A percentile compares a stretch with the other conserved stretches of the same genome.
These are phyloP conservation scores for Oxyria digyna DNA, from an alignment of 148 eudicot species.

Conservation along the genomic window DNA sequence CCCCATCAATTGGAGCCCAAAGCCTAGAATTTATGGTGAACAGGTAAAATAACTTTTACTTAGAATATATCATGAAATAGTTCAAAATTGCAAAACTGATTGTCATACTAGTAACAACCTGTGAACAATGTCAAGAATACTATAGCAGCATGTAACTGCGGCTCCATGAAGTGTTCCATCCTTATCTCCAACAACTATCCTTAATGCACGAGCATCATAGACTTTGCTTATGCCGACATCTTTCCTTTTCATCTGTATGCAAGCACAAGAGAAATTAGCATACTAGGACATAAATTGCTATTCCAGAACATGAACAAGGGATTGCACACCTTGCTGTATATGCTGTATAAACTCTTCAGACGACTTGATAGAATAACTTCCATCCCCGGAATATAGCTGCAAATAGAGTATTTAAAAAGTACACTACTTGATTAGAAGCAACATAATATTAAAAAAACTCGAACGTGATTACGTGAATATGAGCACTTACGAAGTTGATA, in stretches of 20 bases:
- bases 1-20: slow-evolving; percentile 91
- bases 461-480: slow-evolving; percentile 10
- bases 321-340: slow-evolving; percentile 62
- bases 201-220: slow-evolving; percentile 87
- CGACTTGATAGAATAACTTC: slow-evolving; percentile 86
- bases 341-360: slow-evolving; percentile 81
- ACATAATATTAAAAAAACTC: neutral
- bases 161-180: slow-evolving; percentile 85
- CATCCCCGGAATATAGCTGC: slow-evolving; percentile 96
- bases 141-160: slow-evolving; percentile 84
- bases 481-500: slow-evolving; percentile 76
- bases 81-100: neutral
- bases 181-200: slow-evolving; percentile 84
- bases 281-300: neutral
- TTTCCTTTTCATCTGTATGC: slow-evolving; percentile 73
- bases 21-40: slow-evolving; percentile 39
- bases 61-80: neutral
- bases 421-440: neutral
- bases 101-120: slow-evolving; percentile 20
- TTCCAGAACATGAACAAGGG: neutral
- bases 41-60: neutral
- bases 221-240: slow-evolving; percentile 67
- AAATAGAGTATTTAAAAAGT: slow-evolving; percentile 14
- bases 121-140: slow-evolving; percentile 70
- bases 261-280: neutral